Evolutionary conservation across 805 yeast species (phyloP).

Genomic region (Wickerhamiella bombiphila): DNA sequence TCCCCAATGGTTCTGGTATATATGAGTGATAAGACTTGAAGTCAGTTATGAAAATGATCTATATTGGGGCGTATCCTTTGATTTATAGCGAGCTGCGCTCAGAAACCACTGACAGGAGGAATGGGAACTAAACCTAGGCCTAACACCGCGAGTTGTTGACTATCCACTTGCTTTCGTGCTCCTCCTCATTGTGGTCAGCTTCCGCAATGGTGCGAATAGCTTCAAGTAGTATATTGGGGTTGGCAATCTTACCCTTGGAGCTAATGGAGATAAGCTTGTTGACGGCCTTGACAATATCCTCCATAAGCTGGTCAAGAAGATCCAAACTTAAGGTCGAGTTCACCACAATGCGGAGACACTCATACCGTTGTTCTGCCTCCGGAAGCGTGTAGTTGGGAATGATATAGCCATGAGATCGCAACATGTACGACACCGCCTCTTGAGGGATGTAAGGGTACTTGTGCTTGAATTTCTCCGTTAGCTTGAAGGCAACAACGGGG

Average conservation of each 20-base stretch:
- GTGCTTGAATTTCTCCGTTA: constrained; percentile 41
- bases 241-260: constrained; percentile 16
- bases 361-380: constrained; percentile 37
- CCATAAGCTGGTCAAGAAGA: constrained; percentile 48
- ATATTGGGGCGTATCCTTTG: no score
- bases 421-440: constrained; percentile 50
- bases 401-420: constrained; percentile 74
- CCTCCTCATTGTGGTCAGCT: constrained; percentile 19
- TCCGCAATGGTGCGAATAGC: constrained; percentile 13
- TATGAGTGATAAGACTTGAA: no score
- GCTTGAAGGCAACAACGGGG: constrained; percentile 80
- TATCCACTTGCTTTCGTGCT: constrained; percentile 20
- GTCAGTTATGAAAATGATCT: no score
- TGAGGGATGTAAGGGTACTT: constrained; percentile 75
- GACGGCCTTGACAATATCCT: constrained; percentile 38
- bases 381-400: constrained; percentile 83
- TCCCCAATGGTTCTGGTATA: no score
- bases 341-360: constrained; percentile 75
- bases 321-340: constrained; percentile 52
- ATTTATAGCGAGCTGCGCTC: no score
- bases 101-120: no score
- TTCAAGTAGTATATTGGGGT: constrained; percentile 10
- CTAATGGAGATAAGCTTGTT: constrained; percentile 39
- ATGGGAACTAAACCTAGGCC: no score
- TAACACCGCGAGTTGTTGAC: constrained; percentile 12